Conservation (phyloP, 1,139 yeast genomes). For the Candida sp. region DNA sequence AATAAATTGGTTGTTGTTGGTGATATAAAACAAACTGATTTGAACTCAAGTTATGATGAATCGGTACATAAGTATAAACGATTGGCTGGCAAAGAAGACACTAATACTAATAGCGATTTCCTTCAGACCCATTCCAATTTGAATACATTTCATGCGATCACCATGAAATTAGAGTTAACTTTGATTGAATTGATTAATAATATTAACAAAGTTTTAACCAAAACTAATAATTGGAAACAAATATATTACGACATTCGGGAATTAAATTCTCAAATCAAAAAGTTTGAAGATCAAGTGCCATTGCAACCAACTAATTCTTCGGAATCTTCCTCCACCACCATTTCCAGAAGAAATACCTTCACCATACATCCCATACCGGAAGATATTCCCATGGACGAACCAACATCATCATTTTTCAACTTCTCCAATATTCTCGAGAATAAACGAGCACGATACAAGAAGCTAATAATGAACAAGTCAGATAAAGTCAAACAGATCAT, state of each 20-base stretch:
- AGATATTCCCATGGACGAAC: constrained; percentile 8
- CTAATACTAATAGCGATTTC: neutral
- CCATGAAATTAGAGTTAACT: constrained; percentile 7
- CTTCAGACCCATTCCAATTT: neutral
- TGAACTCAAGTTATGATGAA: constrained; percentile 20
- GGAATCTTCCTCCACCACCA: neutral
- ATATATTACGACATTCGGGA: constrained; percentile 25
- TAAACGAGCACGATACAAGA: constrained; percentile 30
- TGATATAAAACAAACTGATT: constrained; percentile 45
- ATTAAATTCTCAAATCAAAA: constrained; percentile 27
- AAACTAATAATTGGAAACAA: constrained; percentile 52
- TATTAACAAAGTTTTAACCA: constrained; percentile 33
- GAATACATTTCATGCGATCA: neutral
- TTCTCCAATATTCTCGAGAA: constrained; percentile 35
- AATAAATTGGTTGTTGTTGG: constrained; percentile 42
- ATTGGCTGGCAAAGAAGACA: constrained; percentile 6
- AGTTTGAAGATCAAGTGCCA: constrained; percentile 7
- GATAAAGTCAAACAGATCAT: constrained; percentile 32
- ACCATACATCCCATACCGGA: constrained; percentile 9
- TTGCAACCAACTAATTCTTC: neutral
- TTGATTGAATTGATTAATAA: constrained; percentile 34
- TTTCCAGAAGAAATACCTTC: constrained; percentile 5
- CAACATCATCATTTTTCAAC: constrained; percentile 22
- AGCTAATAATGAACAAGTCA: constrained; percentile 25
- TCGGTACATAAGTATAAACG: constrained; percentile 11